These are phyloP conservation scores for Glonium stellatum DNA, from an alignment of 495 filamentous ascomycete species.

Conservation along the genomic window DNA sequence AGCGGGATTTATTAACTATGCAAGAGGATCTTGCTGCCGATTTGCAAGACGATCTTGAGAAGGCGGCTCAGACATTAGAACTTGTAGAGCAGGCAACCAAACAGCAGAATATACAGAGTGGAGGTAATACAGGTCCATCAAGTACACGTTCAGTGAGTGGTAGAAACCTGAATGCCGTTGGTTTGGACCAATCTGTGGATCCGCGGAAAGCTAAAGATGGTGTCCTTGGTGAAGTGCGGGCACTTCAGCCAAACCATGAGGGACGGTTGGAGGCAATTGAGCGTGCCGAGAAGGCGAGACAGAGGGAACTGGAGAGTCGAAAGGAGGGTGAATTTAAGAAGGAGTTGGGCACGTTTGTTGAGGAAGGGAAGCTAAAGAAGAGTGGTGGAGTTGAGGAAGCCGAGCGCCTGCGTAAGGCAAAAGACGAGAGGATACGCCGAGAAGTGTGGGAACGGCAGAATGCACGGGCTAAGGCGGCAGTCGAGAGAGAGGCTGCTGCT, in stretches of 20 bases:
- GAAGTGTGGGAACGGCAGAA: conserved; percentile 76
- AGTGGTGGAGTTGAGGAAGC: conserved; percentile 90
- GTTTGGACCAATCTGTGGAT: conserved; percentile 59
- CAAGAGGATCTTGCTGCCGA: conserved; percentile 91
- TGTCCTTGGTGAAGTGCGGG: conserved; percentile 87
- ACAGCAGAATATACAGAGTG: conserved; percentile 72
- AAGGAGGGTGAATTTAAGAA: conserved; percentile 75
- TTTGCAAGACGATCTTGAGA: conserved; percentile 89
- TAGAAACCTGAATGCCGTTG: conserved; percentile 42
- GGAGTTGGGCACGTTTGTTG: conserved; percentile 80
- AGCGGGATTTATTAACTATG: conserved; percentile 85
- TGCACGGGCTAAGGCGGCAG: conserved; percentile 27
- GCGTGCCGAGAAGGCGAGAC: conserved; percentile 78
- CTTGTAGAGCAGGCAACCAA: conserved; percentile 95
- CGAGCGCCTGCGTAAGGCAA: conserved; percentile 72
- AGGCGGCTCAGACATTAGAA: conserved; percentile 83
- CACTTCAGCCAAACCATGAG: conserved; percentile 92
- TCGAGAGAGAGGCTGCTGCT: conserved; percentile 26
- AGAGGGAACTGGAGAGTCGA: conserved; percentile 77
- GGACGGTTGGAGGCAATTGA: conserved; percentile 90
- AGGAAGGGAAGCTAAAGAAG: conserved; percentile 91
- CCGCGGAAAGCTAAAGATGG: conserved; percentile 78
- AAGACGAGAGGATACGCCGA: conserved; percentile 78
- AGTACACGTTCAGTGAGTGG: conserved; percentile 22
- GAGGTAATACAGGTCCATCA: conserved; percentile 1